These are phyloP conservation scores for Penicillium brasilianum DNA, from an alignment of 2,329 filamentous ascomycete genomes.

Conservation along the genomic window DNA sequence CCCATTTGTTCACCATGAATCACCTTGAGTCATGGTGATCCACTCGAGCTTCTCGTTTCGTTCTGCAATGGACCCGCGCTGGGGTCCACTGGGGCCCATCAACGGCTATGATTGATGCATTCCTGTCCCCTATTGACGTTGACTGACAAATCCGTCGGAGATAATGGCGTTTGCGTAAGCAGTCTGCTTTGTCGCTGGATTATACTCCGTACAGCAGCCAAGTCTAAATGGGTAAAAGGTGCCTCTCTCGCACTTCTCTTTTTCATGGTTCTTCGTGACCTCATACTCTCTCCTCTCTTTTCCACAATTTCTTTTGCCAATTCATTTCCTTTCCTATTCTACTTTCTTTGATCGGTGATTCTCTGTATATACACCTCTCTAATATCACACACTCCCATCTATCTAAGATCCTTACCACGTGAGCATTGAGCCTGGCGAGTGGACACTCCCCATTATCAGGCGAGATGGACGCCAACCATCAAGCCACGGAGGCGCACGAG, in stretches of 20 bases:
- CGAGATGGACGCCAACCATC: slow-evolving; percentile 31
- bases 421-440: slow-evolving; percentile 15
- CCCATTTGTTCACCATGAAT: slow-evolving; percentile 15
- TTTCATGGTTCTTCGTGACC: not conserved
- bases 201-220: not conserved
- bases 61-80: not conserved
- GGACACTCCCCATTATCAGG: slow-evolving; percentile 11
- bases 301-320: not conserved
- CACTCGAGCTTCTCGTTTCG: slow-evolving; percentile 22
- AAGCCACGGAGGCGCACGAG: slow-evolving; percentile 17
- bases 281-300: slow-evolving; percentile 7
- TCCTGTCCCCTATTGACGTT: not conserved
- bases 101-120: not conserved
- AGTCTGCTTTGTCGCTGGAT: no score
- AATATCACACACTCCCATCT: slow-evolving; percentile 12
- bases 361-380: slow-evolving; percentile 23
- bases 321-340: not conserved
- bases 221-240: slow-evolving; percentile 12
- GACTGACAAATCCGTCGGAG: slow-evolving; percentile 26
- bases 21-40: slow-evolving; percentile 29
- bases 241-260: not conserved
- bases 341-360: not conserved
- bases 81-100: not conserved
- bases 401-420: slow-evolving; percentile 17
- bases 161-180: slow-evolving; percentile 18